Evolutionary conservation across 192 early-diverging fungal species (phyloP), one percentile per base, ranked within the genome.

Genomic region (Coemansia asiatica): DNA sequence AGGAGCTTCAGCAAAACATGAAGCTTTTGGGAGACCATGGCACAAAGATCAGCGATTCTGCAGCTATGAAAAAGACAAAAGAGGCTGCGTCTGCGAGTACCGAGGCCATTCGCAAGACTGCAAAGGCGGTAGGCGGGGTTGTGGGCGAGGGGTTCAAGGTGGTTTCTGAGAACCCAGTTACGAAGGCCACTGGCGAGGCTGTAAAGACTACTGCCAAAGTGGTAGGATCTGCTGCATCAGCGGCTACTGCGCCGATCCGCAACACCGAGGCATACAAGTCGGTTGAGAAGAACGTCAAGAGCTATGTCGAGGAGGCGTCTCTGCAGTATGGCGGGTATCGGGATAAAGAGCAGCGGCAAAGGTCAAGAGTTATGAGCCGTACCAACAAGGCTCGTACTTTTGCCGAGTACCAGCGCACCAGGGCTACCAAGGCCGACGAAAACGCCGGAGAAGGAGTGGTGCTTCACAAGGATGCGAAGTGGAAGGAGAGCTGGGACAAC

Each of bases 401-500:
- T 67, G 79, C 79, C 49, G 79, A 82, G 71, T 82, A 82, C 79
- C 72, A 80, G 67, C 66, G 69, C 59, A 60, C 56, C 28, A 63
- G 75, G 46, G 71, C 71, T 2, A 69, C 65, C 60, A 71, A 66
- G 59, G 81, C 77, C 0, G 79, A 85, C 48, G 81, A 71, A 44
- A 86, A 84, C 56, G 91, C 91, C 44, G 91, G 91, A 48, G 81
- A 87, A 25, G 85, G 87, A 40, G 86, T 95, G 46, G 89, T 95
- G 15, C 63, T 95, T 46, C 92, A 96, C 83, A 89, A 94, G 85
- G 88, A 92, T 61, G 87, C 91, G 56, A 87, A 85, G 62, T 90
- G 90, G 87, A 92, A 93, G 74, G 90, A 90, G 82, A 87, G 87
- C 69, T 99, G 97, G 97, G 85, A 87, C 27, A 90, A 89, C 56